Base-by-base conservation (phyloP, 2,329 filamentous ascomycete species). In the Fusarium aywerte region DNA sequence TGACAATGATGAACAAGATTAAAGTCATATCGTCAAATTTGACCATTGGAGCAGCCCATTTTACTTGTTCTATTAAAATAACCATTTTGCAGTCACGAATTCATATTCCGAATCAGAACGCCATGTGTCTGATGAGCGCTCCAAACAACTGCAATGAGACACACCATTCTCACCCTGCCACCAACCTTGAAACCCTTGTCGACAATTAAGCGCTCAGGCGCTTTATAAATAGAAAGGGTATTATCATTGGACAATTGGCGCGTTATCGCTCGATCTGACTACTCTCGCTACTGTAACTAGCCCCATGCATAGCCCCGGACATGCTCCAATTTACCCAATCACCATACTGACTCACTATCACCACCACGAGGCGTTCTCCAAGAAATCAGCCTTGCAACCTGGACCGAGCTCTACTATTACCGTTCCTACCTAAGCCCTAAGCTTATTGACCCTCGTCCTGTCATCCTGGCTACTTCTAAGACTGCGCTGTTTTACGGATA, bases 151-250 rank as follows among this genome's bases (percentile, higher is more conserved):
- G 33, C 57, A 69, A 62, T 29, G 25, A 40, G 47, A 58, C 48
- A 58, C 48, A 36, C 39, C 47, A 58, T 48, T 63, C 45, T 53
- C 29, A 42, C 58, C 57, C 35, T 67, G 52, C 53, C 48, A 58
- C 56, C 53, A 56, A 35, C 40, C 40, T 45, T 42, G 23, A 39
- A 23, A 56, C 56, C 48, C 49, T 44, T 43, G 58, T 45, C 52
- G 18, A 32, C 16, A 33, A 27, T 68, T 72, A 73, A 73, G 70
- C 71, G 71, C 71, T 47, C 45, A 73, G 70, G 69, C 71, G 71
- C 71, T 61, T 49, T 73, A 73, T 72, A 73, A 73, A 72, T 73
- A 73, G 70, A 59, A 45, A 21, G 8, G 12, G 5, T 6, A 4
- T 4, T 18, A 2, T 40, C 2, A 71, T 72, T 73, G 62, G 71